Evolutionary conservation across 352 stramenopile species (phyloP).

Genomic region (Pythium phragmiticola): DNA sequence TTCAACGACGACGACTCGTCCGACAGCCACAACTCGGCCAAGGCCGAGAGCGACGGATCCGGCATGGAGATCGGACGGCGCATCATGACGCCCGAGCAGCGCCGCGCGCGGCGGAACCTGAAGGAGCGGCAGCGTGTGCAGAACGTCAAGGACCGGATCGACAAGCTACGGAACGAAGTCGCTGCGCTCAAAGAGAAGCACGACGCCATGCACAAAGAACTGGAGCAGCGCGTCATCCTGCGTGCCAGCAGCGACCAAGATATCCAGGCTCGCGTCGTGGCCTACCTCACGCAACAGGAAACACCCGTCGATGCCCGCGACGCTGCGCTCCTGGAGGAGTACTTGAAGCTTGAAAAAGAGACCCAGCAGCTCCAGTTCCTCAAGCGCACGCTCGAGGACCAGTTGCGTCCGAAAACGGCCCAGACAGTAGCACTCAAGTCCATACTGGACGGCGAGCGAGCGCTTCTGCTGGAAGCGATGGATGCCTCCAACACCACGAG

Average conservation of each 20-base stretch:
- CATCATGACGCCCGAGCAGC: slow-evolving; percentile 34
- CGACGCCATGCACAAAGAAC: slow-evolving; percentile 35
- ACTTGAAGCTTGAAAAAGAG: slow-evolving; percentile 39
- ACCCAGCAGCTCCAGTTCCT: slow-evolving; percentile 36
- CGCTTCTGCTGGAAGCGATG: background rate
- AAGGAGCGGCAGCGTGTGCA: slow-evolving; percentile 49
- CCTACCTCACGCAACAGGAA: slow-evolving; percentile 1
- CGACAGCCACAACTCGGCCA: slow-evolving; percentile 14
- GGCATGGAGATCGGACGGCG: background rate
- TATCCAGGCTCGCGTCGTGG: slow-evolving; percentile 11
- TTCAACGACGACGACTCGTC: slow-evolving; percentile 14
- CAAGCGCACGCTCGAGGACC: slow-evolving; percentile 14
- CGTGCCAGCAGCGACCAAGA: slow-evolving; percentile 1
- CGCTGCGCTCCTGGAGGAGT: slow-evolving; percentile 6
- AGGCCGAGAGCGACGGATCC: background rate
- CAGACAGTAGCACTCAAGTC: background rate
- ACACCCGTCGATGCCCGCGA: background rate
- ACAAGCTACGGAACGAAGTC: slow-evolving; percentile 15
- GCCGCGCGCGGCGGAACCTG: slow-evolving; percentile 53
- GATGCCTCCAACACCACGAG: background rate
- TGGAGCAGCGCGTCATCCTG: slow-evolving; percentile 10
- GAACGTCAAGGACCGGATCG: slow-evolving; percentile 13
- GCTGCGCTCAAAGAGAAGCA: slow-evolving; percentile 15
- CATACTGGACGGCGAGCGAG: background rate
- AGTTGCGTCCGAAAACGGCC: slow-evolving; percentile 3